Percentiles rank a stretch among this genome's conserved stretches.
phyloP scores from a whole-genome alignment of 805 yeast genomes.

The Cyberlindnera meyerae region DNA sequence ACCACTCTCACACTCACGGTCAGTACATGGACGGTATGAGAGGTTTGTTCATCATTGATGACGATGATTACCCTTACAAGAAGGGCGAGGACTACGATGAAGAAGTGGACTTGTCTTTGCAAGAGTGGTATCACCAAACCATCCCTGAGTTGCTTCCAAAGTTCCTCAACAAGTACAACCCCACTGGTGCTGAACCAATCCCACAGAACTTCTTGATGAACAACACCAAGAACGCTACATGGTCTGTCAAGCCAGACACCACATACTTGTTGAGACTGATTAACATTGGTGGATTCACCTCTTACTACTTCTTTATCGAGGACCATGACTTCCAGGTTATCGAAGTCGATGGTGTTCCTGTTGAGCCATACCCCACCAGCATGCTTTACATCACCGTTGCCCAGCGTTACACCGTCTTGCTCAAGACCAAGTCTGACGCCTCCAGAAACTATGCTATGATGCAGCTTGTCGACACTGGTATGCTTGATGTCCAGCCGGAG shows the following conservation, averaged over 20 bases:
- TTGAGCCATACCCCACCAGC: slow-evolving; percentile 66
- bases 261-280: slow-evolving; percentile 78
- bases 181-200: slow-evolving; percentile 98
- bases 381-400: slow-evolving; percentile 82
- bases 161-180: slow-evolving; percentile 74
- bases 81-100: slow-evolving; percentile 60
- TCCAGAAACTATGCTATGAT: slow-evolving; percentile 75
- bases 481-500: slow-evolving; percentile 73
- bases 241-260: slow-evolving; percentile 76
- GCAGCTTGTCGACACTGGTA: slow-evolving; percentile 72
- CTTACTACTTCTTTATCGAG: slow-evolving; percentile 85
- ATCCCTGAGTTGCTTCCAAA: slow-evolving; percentile 43
- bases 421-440: slow-evolving; percentile 63
- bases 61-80: slow-evolving; percentile 48
- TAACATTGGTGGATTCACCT: slow-evolving; percentile 87
- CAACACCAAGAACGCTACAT: slow-evolving; percentile 72
- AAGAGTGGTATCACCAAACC: slow-evolving; percentile 83
- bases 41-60: slow-evolving; percentile 69
- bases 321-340: slow-evolving; percentile 83
- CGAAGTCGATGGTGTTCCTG: slow-evolving; percentile 89
- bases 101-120: slow-evolving; percentile 60
- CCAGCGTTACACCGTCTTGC: slow-evolving; percentile 80
- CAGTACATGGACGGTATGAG: slow-evolving; percentile 94
- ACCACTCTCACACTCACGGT: slow-evolving; percentile 88
- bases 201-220: slow-evolving; percentile 79